phyloP scores from a whole-genome alignment of 2,329 filamentous ascomycete species.

The Neofusicoccum ribis region DNA sequence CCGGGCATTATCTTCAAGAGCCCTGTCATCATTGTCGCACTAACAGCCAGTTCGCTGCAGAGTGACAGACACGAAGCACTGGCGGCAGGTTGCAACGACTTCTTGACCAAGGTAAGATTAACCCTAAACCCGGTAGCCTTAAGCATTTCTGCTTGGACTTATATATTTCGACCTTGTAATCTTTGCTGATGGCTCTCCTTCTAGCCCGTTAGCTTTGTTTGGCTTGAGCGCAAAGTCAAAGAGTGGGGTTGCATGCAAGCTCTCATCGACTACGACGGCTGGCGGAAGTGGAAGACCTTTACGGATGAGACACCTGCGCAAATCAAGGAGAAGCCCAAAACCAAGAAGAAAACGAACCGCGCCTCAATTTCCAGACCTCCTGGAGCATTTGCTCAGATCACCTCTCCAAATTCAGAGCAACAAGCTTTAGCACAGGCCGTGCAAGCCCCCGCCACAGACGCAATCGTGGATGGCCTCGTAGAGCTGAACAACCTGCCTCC shows the following conservation, averaged over 20 bases:
- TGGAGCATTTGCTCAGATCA: not conserved
- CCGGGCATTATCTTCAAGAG: constrained; percentile 79
- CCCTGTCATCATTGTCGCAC: constrained; percentile 94
- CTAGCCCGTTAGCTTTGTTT: constrained; percentile 94
- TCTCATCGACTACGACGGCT: constrained; percentile 96
- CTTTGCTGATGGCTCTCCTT: not conserved
- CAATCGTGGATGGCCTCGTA: not conserved
- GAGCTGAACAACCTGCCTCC: not conserved
- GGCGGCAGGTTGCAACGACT: constrained; percentile 96
- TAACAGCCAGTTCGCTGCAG: constrained; percentile 92
- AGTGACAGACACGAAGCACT: constrained; percentile 93
- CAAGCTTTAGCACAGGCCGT: constrained; percentile 4
- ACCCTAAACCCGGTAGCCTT: too few relatives aligned
- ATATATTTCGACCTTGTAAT: not conserved
- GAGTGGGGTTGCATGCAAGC: constrained; percentile 99
- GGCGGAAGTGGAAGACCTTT: constrained; percentile 95
- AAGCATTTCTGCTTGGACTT: too few relatives aligned
- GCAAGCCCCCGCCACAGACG: constrained; percentile 4
- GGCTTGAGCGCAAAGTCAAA: constrained; percentile 96
- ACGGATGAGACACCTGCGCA: constrained; percentile 35
- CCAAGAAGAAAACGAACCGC: constrained; percentile 20
- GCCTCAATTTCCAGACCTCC: constrained; percentile 8
- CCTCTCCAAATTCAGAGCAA: not conserved
- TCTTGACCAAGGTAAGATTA: constrained; percentile 81
- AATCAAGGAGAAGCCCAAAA: constrained; percentile 30